Evolutionary conservation across 164 flowering plant species (phyloP).

Genomic region (Sedum album): DNA sequence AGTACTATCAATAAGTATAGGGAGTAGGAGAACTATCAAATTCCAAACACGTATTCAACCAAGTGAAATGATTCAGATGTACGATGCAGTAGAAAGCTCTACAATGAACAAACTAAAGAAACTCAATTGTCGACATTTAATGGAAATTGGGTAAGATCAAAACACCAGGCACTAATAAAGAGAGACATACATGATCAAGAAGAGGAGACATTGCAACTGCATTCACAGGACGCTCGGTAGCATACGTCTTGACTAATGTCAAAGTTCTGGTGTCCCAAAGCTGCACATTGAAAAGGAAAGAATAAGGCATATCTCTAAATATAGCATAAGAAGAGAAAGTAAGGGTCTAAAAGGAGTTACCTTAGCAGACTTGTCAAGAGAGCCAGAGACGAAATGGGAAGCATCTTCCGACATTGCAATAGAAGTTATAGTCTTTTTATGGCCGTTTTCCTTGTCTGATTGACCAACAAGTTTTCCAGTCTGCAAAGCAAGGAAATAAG

Average conservation of each 20-base stretch:
- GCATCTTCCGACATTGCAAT: conserved; percentile 68
- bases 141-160: conserved; percentile 78
- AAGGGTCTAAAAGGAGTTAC: conserved; percentile 29
- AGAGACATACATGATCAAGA: too few relatives aligned
- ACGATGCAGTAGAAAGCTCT: too few relatives aligned
- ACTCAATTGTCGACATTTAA: conserved; percentile 94
- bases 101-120: conserved; percentile 90
- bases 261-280: conserved; percentile 95
- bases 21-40: too few relatives aligned
- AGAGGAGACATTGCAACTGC: too few relatives aligned
- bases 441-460: conserved; percentile 69
- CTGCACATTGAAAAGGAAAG: conserved; percentile 24
- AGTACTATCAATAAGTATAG: too few relatives aligned
- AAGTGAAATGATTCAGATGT: too few relatives aligned
- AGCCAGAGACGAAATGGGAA: too few relatives aligned
- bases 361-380: conserved; percentile 90
- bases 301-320: background rate
- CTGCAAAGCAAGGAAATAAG: conserved; percentile 28
- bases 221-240: too few relatives aligned
- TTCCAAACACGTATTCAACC: too few relatives aligned
- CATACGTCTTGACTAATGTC: too few relatives aligned
- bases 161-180: conserved; percentile 82
- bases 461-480: conserved; percentile 84
- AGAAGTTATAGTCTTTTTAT: conserved; percentile 69
- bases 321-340: background rate